Conservation (phyloP, 768 basidiomycete genomes). For the Calocera viscosa region DNA sequence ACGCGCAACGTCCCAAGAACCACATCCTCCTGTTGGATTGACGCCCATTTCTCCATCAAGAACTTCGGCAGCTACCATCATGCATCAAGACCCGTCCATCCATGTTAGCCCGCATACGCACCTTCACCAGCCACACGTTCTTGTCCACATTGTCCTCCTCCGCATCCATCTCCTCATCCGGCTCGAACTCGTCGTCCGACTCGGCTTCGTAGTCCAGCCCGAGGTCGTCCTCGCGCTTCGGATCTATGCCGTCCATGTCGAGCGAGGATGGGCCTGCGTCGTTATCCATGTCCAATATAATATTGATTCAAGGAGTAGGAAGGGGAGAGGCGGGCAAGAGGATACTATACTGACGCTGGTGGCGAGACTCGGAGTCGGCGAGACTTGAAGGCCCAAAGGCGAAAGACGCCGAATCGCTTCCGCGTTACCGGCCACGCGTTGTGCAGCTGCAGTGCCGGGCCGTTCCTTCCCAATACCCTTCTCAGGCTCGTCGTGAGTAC, state of each 20-base stretch:
- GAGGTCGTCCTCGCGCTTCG: background rate
- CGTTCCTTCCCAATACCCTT: no score
- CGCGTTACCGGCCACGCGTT: no score
- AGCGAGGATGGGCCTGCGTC: background rate
- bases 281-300: background rate
- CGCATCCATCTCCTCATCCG: conserved; percentile 30
- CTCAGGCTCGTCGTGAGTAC: no score
- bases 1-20: conserved; percentile 79
- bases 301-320: no score
- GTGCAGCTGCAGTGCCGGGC: no score
- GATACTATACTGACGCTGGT: no score
- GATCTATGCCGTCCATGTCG: background rate
- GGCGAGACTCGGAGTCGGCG: no score
- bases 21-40: conserved; percentile 56
- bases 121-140: conserved; percentile 72
- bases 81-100: background rate
- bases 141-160: conserved; percentile 33
- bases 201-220: background rate
- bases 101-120: conserved; percentile 24
- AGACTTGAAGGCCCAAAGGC: no score
- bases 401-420: no score
- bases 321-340: no score
- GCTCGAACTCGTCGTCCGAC: conserved; percentile 35
- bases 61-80: conserved; percentile 63
- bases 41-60: conserved; percentile 75